Evolutionary conservation across 192 early-diverging fungal genomes (phyloP), one percentile per base, ranked within the genome.

Genomic region (Coemansia sp.): DNA sequence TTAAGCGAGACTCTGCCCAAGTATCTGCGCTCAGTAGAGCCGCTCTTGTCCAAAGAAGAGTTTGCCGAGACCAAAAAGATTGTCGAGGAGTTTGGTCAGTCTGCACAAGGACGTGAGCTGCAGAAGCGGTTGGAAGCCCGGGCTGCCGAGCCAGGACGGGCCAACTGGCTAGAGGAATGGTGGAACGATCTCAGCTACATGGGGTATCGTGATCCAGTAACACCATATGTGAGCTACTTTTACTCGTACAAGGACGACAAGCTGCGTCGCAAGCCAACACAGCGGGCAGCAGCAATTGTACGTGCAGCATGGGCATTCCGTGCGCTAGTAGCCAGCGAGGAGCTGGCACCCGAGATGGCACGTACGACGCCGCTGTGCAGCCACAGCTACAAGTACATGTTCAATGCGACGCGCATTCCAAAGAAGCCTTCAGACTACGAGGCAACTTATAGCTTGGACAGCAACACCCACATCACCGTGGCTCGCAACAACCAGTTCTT

Each of bases 111-210:
- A 41, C 81, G 87, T 53, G 74, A 84, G 72, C 85, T 99, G 38
- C 94, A 97, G 79, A 68, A 85, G 63, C 85, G 94, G 50, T 79
- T 99, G 43, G 43, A 88, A 44, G 87, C 86, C 53, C 83, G 88
- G 42, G 87, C 87, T 3, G 81, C 83, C 18, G 80, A 85, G 64
- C 84, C 88, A 19, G 84, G 83, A 46, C 82, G 86, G 45, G 83
- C 83, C 30, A 92, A 90, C 81, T 99, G 94, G 88, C 82, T 96
- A 46, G 91, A 88, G 68, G 92, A 94, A 63, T 99, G 96, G 96
- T 99, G 96, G 96, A 90, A 91, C 64, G 92, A 94, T 50, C 82
- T 89, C 46, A 91, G 92, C 55, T 99, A 99, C 78, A 84, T 89
- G 74, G 90, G 84, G 21, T 97, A 96, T 82, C 87, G 94, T 53